Base-by-base conservation (phyloP, 2,329 filamentous ascomycete genomes). In the Aspergillaceae sp. region DNA sequence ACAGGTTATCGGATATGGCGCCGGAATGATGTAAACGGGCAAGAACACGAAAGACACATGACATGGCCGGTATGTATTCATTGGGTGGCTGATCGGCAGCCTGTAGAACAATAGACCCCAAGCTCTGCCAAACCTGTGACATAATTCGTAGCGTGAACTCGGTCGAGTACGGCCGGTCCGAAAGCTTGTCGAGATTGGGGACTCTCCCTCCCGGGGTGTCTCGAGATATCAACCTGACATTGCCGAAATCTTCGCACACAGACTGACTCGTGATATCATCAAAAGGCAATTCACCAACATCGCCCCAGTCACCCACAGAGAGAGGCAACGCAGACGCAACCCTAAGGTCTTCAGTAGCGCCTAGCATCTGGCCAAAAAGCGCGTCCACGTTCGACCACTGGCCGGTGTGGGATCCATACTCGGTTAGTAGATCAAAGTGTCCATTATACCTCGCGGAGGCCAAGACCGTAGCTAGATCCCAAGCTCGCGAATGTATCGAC, bases 1-100 rank as follows among this genome's bases (percentile, higher is more conserved):
- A 75, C 5, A 74, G 62, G 33, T 58, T 58, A 41, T 68, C 61
- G 7, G 72, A 69, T 4, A 74, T 61, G 43, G 67, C 58, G 41
- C 62, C 69, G 7, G 68, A 56, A 53, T 71, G 69, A 47, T 75
- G 72, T 40, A 74, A 53, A 41, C 67, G 66, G 37, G 68, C 72
- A 48, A 74, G 57, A 29, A 69, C 62, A 29, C 64, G 68, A 50
- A 68, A 66, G 5, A 74, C 69, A 43, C 63, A 65, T 43, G 65
- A 65, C 70, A 74, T 74, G 36, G 67, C 64, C 8, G 59, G 35
- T 40, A 64, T 61, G 5, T 64, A 62, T 46, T 70, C 57, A 19
- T 60, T 58, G 3, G 57, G 44, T 3, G 61, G 47, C 8, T 53
- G 50, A 51, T 70, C 64, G n/a, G 68, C 62, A 43, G 70, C 67